A percentile compares a stretch with the other conserved stretches of the same genome.
These are phyloP conservation scores for Austroboletus eburneus DNA, from an alignment of 768 basidiomycete species.

Conservation along the genomic window DNA sequence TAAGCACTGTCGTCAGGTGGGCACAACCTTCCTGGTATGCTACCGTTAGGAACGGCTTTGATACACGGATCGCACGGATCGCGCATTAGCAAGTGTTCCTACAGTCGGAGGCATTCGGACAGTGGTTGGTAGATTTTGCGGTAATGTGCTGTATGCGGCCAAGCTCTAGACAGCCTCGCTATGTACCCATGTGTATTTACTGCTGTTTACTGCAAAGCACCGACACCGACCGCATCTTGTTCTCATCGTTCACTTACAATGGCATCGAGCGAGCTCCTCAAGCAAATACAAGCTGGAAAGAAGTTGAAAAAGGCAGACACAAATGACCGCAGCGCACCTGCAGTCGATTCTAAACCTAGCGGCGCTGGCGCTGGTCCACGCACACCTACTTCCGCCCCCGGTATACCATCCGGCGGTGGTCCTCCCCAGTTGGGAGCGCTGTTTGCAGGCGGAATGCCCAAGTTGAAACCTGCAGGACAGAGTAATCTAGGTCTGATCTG, in stretches of 20 bases:
- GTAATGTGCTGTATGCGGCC: too few species aligned
- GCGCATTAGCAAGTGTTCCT: too few species aligned
- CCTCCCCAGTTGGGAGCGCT: constrained; percentile 81
- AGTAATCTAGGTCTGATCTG: constrained; percentile 46
- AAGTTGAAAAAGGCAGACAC: constrained; percentile 79
- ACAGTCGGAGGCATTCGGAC: too few species aligned
- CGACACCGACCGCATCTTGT: not conserved
- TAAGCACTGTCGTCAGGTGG: too few species aligned
- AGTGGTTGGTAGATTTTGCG: too few species aligned
- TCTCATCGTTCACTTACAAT: constrained; percentile 31
- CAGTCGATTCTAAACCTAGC: constrained; percentile 46
- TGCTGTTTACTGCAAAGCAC: constrained; percentile 9
- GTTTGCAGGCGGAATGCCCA: constrained; percentile 91
- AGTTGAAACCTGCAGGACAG: constrained; percentile 76
- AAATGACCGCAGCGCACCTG: constrained; percentile 74
- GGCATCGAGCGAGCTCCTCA: constrained; percentile 73
- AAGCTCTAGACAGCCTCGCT: too few species aligned
- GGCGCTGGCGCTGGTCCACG: constrained; percentile 36
- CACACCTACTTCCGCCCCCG: constrained; percentile 17
- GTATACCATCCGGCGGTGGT: constrained; percentile 33
- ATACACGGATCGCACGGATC: too few species aligned
- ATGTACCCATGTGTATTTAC: constrained; percentile 5
- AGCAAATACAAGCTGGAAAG: constrained; percentile 81
- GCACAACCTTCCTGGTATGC: too few species aligned
- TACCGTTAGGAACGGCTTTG: too few species aligned